Evolutionary conservation across 306 rosid genomes (phyloP), one percentile per base, ranked within the genome.

Genomic region (Medicago truncatula): DNA sequence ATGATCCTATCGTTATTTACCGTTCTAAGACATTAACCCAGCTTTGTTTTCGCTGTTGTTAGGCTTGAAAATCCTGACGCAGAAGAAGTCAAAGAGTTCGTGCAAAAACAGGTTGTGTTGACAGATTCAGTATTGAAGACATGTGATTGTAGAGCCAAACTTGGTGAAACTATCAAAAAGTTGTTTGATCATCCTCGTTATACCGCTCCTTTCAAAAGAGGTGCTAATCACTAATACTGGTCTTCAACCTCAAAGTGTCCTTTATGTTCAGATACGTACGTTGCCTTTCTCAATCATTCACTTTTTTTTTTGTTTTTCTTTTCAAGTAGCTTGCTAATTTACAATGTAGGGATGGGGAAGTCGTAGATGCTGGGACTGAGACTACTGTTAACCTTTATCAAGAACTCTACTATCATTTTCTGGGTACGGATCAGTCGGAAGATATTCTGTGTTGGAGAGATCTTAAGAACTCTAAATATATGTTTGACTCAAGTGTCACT

Each of bases 121-220:
- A 90, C 97, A 53, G 89, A 87, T 67, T 86, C 91, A 50, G 90
- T 95, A 78, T 78, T 95, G 21, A 25, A 86, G 78, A 75, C 40
- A 49, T 92, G 97, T 73, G 90, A 85, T 39, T 39, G 75, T 9
- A 86, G 90, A 63, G 74, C 62, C 18, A 88, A 86, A 76, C 96
- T 95, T 25, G 75, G 69, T 2, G 86, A 86, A 14, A 88, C 75
- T 34, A 86, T 95, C 63, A 95, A 87, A 16, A 67, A 87, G 74
- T 87, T 89, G 1, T 89, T 87, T n/a, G 99, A 95, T 67, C 93
- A 92, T 76, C 97, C 97, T n/a, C 99, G 97, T 49, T 95, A 92
- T 74, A 76, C 46, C 31, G 66, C 87, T 25, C 99, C 97, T 58
- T 90, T 84, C 38, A 82, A 81, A 73, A 80, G 89, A 54, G 92